Conservation (phyloP, 2,329 filamentous ascomycete genomes). For the Helotiales sp. region DNA sequence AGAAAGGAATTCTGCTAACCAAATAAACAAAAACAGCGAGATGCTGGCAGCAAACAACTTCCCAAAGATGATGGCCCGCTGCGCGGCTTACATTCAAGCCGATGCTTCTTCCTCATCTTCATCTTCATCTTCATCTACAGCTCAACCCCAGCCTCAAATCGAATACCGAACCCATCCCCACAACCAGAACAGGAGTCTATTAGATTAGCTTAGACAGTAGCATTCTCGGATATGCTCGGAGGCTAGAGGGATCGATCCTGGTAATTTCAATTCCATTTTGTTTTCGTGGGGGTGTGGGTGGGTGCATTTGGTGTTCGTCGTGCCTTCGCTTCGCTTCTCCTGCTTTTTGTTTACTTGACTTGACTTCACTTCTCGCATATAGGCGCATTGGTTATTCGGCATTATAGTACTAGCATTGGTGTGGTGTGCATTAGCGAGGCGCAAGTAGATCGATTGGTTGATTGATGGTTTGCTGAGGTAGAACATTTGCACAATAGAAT, state of each 20-base stretch:
- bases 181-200: neutral
- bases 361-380: neutral
- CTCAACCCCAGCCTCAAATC: neutral
- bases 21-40: slow-evolving; percentile 55
- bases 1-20: neutral
- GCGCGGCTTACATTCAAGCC: slow-evolving; percentile 29
- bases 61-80: slow-evolving; percentile 61
- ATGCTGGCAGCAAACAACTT: slow-evolving; percentile 82
- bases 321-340: neutral
- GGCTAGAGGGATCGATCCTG: no score
- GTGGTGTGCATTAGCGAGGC: slow-evolving; percentile 1
- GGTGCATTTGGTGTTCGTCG: neutral
- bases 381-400: neutral
- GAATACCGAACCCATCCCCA: neutral
- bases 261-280: no score
- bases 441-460: neutral
- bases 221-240: neutral
- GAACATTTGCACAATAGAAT: slow-evolving; percentile 3
- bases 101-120: neutral
- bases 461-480: neutral
- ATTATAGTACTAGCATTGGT: neutral
- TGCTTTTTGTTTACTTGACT: neutral
- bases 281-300: no score
- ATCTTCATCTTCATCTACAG: neutral
- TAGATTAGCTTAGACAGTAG: neutral